Conservation (phyloP, 495 filamentous ascomycete species). For the Aspergillus campestris region DNA sequence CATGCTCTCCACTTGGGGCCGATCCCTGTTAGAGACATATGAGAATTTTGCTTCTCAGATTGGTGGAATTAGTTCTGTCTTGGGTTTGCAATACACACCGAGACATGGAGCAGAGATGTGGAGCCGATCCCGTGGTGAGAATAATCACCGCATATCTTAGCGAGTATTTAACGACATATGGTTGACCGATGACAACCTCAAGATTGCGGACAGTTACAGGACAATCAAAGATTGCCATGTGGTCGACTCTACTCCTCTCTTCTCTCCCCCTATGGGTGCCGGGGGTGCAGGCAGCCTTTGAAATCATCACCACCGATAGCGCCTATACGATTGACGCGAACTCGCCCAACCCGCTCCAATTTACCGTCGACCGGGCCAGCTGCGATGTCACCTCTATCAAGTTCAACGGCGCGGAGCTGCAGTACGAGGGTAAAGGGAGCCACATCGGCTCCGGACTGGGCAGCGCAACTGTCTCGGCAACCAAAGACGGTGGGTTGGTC, state of each 20-base stretch:
- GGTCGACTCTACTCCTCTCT: slow-evolving; percentile 13
- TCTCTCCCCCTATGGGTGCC: slow-evolving; percentile 15
- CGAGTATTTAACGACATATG: slow-evolving; percentile 3
- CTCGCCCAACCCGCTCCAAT: slow-evolving; percentile 44
- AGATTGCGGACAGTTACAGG: no score
- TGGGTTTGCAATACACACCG: neutral
- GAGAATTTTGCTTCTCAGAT: slow-evolving; percentile 1
- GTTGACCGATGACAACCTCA: neutral
- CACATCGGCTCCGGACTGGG: slow-evolving; percentile 57
- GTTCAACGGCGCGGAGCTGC: slow-evolving; percentile 49
- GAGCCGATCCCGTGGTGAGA: neutral
- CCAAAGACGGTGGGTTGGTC: slow-evolving; percentile 21
- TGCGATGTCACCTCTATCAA: slow-evolving; percentile 58
- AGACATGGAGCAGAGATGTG: no score
- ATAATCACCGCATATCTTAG: neutral
- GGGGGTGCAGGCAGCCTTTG: slow-evolving; percentile 23
- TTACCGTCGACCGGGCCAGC: slow-evolving; percentile 47
- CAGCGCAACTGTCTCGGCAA: slow-evolving; percentile 47
- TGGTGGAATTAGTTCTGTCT: slow-evolving; percentile 7
- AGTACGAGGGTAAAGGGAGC: slow-evolving; percentile 42
- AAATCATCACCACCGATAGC: slow-evolving; percentile 15
- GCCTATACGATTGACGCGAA: slow-evolving; percentile 47
- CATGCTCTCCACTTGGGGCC: neutral
- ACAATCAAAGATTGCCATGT: slow-evolving; percentile 8
- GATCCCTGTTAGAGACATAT: neutral